Conservation (phyloP, 1,284 basidiomycete genomes). For the Leccinum laetum region DNA sequence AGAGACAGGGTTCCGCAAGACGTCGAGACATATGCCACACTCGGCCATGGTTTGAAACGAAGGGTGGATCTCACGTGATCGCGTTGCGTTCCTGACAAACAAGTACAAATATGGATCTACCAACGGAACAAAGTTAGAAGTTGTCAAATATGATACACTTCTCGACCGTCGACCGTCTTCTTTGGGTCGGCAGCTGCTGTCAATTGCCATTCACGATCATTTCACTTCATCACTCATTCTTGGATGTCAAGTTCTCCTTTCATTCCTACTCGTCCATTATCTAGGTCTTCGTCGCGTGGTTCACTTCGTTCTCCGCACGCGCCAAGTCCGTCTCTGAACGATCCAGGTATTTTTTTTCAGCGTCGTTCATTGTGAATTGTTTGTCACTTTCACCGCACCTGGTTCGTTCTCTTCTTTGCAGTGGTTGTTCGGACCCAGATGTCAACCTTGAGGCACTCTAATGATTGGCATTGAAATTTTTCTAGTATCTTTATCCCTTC, state of each 20-base stretch:
- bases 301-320: conserved; percentile 51
- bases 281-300: conserved; percentile 59
- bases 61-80: conserved; percentile 24
- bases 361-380: conserved; percentile 20
- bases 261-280: conserved; percentile 37
- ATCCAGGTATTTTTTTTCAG: conserved; percentile 47
- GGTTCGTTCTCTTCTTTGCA: conserved; percentile 37
- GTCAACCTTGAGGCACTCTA: conserved; percentile 73
- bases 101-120: conserved; percentile 24
- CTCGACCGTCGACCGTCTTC: background rate
- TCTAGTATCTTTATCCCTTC: no score
- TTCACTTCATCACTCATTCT: conserved; percentile 16
- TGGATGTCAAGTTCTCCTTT: conserved; percentile 37
- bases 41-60: conserved; percentile 35
- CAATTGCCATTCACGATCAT: conserved; percentile 26
- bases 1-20: conserved; percentile 51
- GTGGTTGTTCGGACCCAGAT: conserved; percentile 73
- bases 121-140: background rate
- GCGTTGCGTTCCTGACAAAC: conserved; percentile 26
- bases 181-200: conserved; percentile 17
- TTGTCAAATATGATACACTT: conserved; percentile 6
- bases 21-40: conserved; percentile 64
- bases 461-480: no score
- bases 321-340: conserved; percentile 56
- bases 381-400: conserved; percentile 25